These are phyloP conservation scores for Elsinoe batatas DNA, from an alignment of 2,329 filamentous ascomycete species.

Conservation along the genomic window DNA sequence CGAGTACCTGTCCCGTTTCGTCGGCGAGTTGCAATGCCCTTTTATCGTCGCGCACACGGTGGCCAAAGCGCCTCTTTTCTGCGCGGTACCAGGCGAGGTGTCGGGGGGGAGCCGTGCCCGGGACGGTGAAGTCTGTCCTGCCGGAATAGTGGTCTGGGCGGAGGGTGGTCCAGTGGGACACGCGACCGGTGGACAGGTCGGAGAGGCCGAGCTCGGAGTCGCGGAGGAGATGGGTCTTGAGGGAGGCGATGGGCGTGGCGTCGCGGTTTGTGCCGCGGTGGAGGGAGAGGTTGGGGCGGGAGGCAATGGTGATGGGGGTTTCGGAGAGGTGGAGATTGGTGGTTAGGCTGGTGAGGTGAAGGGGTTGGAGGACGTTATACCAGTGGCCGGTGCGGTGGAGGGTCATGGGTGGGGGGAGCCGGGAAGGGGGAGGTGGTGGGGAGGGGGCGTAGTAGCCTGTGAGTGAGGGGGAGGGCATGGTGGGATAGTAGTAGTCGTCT, in stretches of 20 bases:
- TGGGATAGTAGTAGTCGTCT: neutral
- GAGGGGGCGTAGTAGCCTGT: neutral
- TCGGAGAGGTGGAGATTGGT: conserved; percentile 20
- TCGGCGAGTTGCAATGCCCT: neutral
- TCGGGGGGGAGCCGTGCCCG: neutral
- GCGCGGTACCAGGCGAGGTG: neutral
- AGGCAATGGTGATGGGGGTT: conserved; percentile 14
- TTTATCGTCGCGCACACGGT: neutral
- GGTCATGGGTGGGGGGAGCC: neutral
- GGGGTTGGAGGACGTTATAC: conserved; percentile 12
- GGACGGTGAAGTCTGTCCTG: neutral
- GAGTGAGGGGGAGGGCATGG: neutral
- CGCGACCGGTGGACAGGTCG: neutral
- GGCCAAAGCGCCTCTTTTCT: neutral
- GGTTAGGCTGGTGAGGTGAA: conserved; percentile 13
- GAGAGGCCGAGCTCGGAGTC: neutral
- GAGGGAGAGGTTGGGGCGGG: neutral
- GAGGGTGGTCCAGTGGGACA: neutral
- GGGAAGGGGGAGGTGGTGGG: neutral
- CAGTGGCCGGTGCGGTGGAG: neutral
- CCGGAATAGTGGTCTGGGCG: neutral
- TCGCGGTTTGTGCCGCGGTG: neutral
- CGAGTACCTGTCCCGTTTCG: neutral
- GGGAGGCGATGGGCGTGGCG: neutral
- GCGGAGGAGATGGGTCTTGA: neutral